Evolutionary conservation across 805 yeast species (phyloP), one percentile per base, ranked within the genome.

Genomic region (Lipomyces anomalus): DNA sequence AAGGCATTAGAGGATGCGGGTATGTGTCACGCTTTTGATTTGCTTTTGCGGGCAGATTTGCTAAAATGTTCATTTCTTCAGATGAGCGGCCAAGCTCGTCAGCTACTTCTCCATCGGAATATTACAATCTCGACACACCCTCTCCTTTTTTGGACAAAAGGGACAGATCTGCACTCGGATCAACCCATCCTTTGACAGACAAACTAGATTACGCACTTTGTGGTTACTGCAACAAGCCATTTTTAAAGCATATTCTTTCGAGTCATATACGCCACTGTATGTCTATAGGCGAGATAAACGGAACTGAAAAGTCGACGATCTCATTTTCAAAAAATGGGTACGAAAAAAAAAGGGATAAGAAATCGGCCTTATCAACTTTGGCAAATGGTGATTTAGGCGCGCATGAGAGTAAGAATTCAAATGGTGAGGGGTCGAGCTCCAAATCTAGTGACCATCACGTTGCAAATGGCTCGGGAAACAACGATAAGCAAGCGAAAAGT

Each of bases 141-240:
- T 39, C 38, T 4, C 58, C 58, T 7, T n/a, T 34, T 3, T 37
- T 52, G 32, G 30, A 34, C 16, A 36, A 37, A 13, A 13, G 28
- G 35, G 57, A 53, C 38, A 40, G 57, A 7, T 22, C 18, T 7
- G 45, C 53, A 7, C 36, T 56, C 6, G 37, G 43, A 51, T 20
- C 59, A 47, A 20, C 41, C 18, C 63, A 62, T 39, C 76, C 76
- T 3, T 58, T 75, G 20, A 57, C 57, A 11, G 61, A 62, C 9
- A 68, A 70, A 1, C 38, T 72, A 3, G 65, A 66, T 24, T 75
- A 74, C 50, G 60, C 75, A 33, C 67, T 72, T 39, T 75, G 80
- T 57, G 73, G 70, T 42, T 60, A 61, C 40, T 75, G 80, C 55
- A 66, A 66, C 36, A 64, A 69, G 42, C 79, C 79, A 1, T 63